phyloP scores from a whole-genome alignment of 2,329 filamentous ascomycete species.

The Aspergillus uvarum region DNA sequence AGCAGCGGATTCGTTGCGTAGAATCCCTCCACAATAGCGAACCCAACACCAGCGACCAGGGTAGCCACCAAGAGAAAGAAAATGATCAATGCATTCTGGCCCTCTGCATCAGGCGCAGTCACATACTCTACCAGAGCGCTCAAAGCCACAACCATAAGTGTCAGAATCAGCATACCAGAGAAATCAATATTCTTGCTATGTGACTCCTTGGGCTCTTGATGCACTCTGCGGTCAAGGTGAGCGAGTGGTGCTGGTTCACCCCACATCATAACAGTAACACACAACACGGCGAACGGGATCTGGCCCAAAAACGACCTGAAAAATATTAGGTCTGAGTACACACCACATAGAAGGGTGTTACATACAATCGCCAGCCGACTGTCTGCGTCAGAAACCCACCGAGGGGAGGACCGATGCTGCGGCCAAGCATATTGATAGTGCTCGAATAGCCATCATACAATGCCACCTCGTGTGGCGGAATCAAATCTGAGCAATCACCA shows the following conservation, averaged over 20 bases:
- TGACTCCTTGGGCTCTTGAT: neutral
- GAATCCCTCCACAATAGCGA: neutral
- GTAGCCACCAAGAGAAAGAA: too few relatives aligned
- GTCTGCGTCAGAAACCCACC: conserved; percentile 69
- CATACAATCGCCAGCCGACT: conserved; percentile 68
- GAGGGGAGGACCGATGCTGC: conserved; percentile 62
- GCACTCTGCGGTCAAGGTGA: neutral
- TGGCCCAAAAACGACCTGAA: conserved; percentile 58
- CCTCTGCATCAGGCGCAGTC: too few relatives aligned
- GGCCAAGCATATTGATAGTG: conserved; percentile 44
- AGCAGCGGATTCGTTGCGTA: conserved; percentile 22
- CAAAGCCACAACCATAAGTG: too few relatives aligned
- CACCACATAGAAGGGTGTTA: neutral
- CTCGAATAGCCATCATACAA: conserved; percentile 49
- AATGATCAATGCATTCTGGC: too few relatives aligned
- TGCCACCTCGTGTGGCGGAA: conserved; percentile 29
- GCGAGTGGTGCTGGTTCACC: conserved; percentile 6
- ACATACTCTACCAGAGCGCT: too few relatives aligned
- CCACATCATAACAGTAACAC: conserved; percentile 43
- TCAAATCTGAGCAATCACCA: too few relatives aligned
- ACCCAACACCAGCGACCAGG: too few relatives aligned
- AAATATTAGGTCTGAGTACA: neutral
- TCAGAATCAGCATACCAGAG: too few relatives aligned
- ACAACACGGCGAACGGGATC: conserved; percentile 54
- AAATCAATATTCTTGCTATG: too few relatives aligned